Conservation (phyloP, 2,329 filamentous ascomycete genomes). For the Thielaviopsis ethacetica region DNA sequence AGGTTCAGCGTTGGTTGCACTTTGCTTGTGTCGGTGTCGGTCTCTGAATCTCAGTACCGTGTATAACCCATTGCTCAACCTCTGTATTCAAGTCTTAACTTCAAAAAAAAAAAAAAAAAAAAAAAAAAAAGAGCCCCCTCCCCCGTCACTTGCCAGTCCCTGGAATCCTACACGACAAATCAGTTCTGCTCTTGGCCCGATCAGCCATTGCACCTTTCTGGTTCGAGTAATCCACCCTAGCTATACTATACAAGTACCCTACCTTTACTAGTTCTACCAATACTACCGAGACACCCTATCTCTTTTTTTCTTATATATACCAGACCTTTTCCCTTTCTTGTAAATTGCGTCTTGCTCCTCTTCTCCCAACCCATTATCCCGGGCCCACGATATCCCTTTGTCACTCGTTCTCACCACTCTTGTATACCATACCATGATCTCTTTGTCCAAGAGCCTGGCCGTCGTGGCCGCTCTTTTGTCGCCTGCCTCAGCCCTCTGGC, state of each 20-base stretch:
- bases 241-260: neutral
- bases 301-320: neutral
- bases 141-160: neutral
- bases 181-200: neutral
- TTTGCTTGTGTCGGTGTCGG: too few species aligned
- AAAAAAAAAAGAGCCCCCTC: neutral
- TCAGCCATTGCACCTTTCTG: neutral
- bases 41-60: too few species aligned
- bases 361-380: neutral
- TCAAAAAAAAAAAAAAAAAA: neutral
- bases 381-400: neutral
- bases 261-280: neutral
- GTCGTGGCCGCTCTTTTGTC: constrained; percentile 20
- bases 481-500: constrained; percentile 33
- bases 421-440: constrained; percentile 12
- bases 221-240: neutral
- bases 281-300: neutral
- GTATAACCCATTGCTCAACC: neutral
- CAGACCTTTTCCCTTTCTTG: neutral
- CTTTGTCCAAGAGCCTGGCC: constrained; percentile 1
- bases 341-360: neutral
- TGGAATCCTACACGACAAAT: neutral
- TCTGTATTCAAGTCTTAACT: neutral
- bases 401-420: neutral
- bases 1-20: too few species aligned